A percentile compares a stretch with the other conserved stretches of the same genome.
Evolutionary conservation across 805 yeast species (phyloP).

Genomic region (Yamadazyma sp.): DNA sequence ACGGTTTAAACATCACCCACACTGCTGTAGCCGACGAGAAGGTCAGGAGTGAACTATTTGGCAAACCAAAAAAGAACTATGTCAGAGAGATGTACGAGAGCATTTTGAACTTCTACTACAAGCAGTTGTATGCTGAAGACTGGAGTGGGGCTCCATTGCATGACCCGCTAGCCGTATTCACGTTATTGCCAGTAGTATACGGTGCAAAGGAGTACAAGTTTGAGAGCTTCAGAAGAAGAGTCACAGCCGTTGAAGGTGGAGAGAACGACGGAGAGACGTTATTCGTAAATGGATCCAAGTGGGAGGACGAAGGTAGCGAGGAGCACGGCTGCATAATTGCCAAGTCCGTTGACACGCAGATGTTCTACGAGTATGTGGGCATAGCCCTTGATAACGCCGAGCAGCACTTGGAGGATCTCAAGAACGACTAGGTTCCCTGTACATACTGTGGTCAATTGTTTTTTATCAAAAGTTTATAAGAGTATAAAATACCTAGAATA

Average conservation of each 20-base stretch:
- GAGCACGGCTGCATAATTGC: slow-evolving; percentile 21
- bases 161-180: slow-evolving; percentile 73
- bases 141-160: slow-evolving; percentile 71
- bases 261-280: slow-evolving; percentile 30
- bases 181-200: slow-evolving; percentile 48
- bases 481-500: too few relatives aligned
- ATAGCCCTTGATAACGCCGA: slow-evolving; percentile 22
- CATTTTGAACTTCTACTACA: slow-evolving; percentile 23
- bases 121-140: slow-evolving; percentile 9
- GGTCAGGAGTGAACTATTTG: slow-evolving; percentile 26
- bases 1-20: slow-evolving; percentile 72
- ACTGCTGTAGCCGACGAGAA: slow-evolving; percentile 49
- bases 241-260: slow-evolving; percentile 29
- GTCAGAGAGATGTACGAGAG: slow-evolving; percentile 40
- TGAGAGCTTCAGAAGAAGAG: slow-evolving; percentile 24
- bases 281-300: slow-evolving; percentile 13
- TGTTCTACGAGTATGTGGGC: slow-evolving; percentile 19
- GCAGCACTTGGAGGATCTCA: slow-evolving; percentile 5
- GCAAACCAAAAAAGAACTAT: slow-evolving; percentile 22
- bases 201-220: slow-evolving; percentile 20
- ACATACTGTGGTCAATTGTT: too few relatives aligned
- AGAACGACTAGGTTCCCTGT: too few relatives aligned
- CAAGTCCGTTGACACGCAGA: slow-evolving; percentile 14
- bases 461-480: too few relatives aligned
- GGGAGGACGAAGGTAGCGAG: slow-evolving; percentile 15